Conservation (phyloP, 1,284 basidiomycete genomes). For the Trichosporon asahii region DNA sequence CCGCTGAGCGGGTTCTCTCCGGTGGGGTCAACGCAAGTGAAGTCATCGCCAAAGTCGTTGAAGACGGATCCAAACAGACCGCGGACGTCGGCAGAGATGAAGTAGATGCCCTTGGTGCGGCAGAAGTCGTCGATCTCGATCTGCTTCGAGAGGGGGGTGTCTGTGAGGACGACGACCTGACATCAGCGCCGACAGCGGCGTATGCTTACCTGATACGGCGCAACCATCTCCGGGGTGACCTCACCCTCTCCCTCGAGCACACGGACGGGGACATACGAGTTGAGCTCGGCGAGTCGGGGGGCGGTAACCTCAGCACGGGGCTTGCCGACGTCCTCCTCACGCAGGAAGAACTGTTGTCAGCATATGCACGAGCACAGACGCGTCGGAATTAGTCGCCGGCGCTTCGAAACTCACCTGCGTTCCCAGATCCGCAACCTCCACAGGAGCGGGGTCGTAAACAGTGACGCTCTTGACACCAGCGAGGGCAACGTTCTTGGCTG, state of each 20-base stretch:
- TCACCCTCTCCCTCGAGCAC: constrained; percentile 66
- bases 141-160: constrained; percentile 73
- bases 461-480: constrained; percentile 99
- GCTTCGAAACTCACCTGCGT: constrained; percentile 66
- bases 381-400: neutral
- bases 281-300: constrained; percentile 89
- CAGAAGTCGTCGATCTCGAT: constrained; percentile 95
- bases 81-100: constrained; percentile 86
- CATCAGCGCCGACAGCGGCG: neutral
- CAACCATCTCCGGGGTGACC: constrained; percentile 75
- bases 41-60: constrained; percentile 94
- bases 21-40: constrained; percentile 90
- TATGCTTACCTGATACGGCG: constrained; percentile 74
- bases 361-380: too few relatives aligned
- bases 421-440: constrained; percentile 81
- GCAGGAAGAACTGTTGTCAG: constrained; percentile 79
- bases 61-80: constrained; percentile 96
- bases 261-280: constrained; percentile 93
- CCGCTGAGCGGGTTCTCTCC: constrained; percentile 91
- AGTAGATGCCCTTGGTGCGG: constrained; percentile 80
- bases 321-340: constrained; percentile 80
- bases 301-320: constrained; percentile 80
- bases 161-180: constrained; percentile 85
- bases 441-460: constrained; percentile 87
- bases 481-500: constrained; percentile 92